These are phyloP conservation scores for Cercophora samala DNA, from an alignment of 495 filamentous ascomycete genomes.

Conservation along the genomic window DNA sequence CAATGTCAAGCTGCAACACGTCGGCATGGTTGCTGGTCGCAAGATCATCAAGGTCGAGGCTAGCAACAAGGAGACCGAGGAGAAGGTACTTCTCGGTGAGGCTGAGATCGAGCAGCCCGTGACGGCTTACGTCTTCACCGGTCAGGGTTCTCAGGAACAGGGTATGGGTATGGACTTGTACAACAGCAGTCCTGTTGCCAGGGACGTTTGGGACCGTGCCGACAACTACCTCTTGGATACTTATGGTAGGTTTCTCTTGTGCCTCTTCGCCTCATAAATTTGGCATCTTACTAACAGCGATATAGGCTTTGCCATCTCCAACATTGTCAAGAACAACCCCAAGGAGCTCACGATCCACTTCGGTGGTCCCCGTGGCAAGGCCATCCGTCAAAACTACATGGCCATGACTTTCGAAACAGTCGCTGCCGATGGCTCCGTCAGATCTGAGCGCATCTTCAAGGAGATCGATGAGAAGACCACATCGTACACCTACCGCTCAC, in stretches of 20 bases:
- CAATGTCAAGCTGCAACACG: constrained; percentile 88
- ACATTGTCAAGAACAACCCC: constrained; percentile 99
- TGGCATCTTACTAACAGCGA: constrained; percentile 39
- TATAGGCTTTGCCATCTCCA: constrained; percentile 86
- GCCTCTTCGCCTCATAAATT: neutral
- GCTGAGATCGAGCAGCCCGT: constrained; percentile 99
- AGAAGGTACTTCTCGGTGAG: constrained; percentile 91
- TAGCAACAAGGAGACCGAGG: constrained; percentile 87
- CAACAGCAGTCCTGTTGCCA: constrained; percentile 82
- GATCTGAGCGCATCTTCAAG: constrained; percentile 99
- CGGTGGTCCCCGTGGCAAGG: constrained; percentile 92
- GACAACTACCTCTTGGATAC: constrained; percentile 98
- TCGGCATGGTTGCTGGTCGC: constrained; percentile 95
- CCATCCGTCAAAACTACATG: constrained; percentile 98
- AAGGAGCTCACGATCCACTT: constrained; percentile 99
- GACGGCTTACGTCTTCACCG: constrained; percentile 95
- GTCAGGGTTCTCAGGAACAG: constrained; percentile 96
- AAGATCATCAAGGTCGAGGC: constrained; percentile 99
- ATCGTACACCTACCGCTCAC: constrained; percentile 95
- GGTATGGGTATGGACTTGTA: constrained; percentile 99
- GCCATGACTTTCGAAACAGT: constrained; percentile 99
- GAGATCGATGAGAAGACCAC: constrained; percentile 86
- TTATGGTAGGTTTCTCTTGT: constrained; percentile 65
- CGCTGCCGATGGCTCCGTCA: constrained; percentile 81
- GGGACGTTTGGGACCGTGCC: constrained; percentile 96